These are phyloP conservation scores for Saksenaea oblongispora DNA, from an alignment of 371 early-diverging fungal species.

Conservation along the genomic window DNA sequence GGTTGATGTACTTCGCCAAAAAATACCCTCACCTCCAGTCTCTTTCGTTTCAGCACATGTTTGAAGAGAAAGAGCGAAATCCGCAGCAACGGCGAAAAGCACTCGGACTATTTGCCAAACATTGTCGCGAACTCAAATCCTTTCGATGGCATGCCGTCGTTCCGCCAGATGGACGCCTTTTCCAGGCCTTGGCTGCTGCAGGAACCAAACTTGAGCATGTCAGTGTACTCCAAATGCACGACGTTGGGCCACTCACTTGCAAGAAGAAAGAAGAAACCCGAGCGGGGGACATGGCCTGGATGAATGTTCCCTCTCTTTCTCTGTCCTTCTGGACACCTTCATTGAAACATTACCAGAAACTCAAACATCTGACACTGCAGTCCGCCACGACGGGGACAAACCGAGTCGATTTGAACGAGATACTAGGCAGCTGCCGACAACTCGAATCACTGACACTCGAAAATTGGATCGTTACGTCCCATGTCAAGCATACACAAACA, in stretches of 20 bases:
- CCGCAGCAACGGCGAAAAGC: not conserved
- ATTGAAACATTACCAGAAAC: not conserved
- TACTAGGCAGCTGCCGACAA: not conserved
- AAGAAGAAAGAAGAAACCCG: not conserved
- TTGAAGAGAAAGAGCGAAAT: not conserved
- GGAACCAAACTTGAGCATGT: not conserved
- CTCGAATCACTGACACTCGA: not conserved
- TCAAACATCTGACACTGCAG: not conserved
- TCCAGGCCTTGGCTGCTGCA: not conserved
- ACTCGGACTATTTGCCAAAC: not conserved
- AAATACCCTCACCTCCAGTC: slow-evolving; percentile 6
- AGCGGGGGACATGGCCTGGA: not conserved
- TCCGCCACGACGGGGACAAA: not conserved
- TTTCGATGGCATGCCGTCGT: not conserved
- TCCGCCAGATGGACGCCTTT: not conserved
- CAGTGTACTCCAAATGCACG: not conserved
- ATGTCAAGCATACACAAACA: not conserved
- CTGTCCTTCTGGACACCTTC: not conserved
- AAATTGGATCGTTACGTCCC: not conserved
- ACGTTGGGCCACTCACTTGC: not conserved
- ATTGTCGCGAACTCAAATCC: not conserved
- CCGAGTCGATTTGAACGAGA: not conserved
- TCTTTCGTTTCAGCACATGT: not conserved
- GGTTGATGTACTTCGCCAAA: slow-evolving; percentile 8
- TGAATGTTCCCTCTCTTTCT: not conserved